phyloP scores from a whole-genome alignment of 2,329 filamentous ascomycete genomes.

The Pyrenochaeta sp. region DNA sequence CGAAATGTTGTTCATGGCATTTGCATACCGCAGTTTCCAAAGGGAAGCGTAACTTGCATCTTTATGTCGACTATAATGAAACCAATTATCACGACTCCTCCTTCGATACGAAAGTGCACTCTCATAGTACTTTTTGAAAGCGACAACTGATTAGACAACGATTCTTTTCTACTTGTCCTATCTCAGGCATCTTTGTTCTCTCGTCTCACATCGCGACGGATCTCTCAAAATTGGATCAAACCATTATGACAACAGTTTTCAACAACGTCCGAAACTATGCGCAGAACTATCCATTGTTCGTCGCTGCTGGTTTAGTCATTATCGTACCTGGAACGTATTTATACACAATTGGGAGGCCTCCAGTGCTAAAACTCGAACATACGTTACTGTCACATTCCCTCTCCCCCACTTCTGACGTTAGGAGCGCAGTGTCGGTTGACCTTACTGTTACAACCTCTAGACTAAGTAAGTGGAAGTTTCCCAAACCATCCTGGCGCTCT shows the following conservation, averaged over 20 bases:
- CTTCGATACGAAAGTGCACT: not conserved
- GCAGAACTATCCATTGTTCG: slow-evolving; percentile 31
- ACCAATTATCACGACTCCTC: slow-evolving; percentile 25
- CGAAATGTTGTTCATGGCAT: slow-evolving; percentile 8
- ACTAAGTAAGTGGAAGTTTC: slow-evolving; percentile 8
- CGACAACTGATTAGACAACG: not conserved
- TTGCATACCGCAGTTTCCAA: slow-evolving; percentile 11
- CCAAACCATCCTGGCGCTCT: too few species aligned
- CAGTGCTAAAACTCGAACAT: slow-evolving; percentile 7
- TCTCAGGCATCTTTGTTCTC: slow-evolving; percentile 4
- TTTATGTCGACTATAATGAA: slow-evolving; percentile 32
- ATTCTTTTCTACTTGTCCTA: slow-evolving; percentile 2
- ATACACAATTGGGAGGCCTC: slow-evolving; percentile 23
- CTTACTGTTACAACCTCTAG: slow-evolving; percentile 10
- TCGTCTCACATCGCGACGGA: slow-evolving; percentile 8
- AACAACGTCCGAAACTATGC: slow-evolving; percentile 31
- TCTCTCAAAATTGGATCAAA: slow-evolving; percentile 12
- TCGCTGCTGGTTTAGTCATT: slow-evolving; percentile 29
- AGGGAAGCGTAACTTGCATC: slow-evolving; percentile 22
- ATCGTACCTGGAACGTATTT: slow-evolving; percentile 30
- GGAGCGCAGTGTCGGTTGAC: slow-evolving; percentile 8
- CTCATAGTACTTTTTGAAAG: not conserved
- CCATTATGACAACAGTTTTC: slow-evolving; percentile 29
- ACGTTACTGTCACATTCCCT: not conserved
- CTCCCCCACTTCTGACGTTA: not conserved